phyloP scores from a whole-genome alignment of 495 filamentous ascomycete genomes.

The Penicillium coffeae region DNA sequence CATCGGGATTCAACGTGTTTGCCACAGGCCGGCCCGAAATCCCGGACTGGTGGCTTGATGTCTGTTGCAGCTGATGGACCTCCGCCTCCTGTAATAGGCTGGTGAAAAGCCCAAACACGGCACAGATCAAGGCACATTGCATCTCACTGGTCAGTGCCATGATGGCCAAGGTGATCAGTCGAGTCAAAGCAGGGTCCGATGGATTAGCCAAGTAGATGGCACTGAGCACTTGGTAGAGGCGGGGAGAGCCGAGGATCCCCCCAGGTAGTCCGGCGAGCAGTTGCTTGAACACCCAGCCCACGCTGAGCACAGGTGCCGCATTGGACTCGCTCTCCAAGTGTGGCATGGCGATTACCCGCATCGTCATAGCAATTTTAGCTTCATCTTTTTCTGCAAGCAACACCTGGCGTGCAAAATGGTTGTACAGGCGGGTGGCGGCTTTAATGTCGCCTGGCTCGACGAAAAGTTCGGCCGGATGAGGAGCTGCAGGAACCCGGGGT shows the following conservation, averaged over 20 bases:
- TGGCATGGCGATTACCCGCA: slow-evolving; percentile 25
- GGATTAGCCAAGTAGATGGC: slow-evolving; percentile 51
- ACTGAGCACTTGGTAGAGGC: slow-evolving; percentile 62
- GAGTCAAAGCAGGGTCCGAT: slow-evolving; percentile 15
- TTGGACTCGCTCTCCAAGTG: slow-evolving; percentile 8
- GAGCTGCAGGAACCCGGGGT: slow-evolving; percentile 17
- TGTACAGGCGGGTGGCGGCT: slow-evolving; percentile 30
- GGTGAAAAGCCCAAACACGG: slow-evolving; percentile 35
- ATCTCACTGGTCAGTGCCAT: slow-evolving; percentile 34
- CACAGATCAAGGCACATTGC: slow-evolving; percentile 41
- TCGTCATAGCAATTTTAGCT: slow-evolving; percentile 28
- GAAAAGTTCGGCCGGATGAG: slow-evolving; percentile 24
- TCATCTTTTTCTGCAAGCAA: slow-evolving; percentile 31
- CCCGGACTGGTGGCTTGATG: slow-evolving; percentile 8
- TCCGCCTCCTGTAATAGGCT: slow-evolving; percentile 25
- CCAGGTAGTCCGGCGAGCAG: slow-evolving; percentile 67
- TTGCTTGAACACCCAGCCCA: slow-evolving; percentile 69
- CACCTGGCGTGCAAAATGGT: slow-evolving; percentile 38
- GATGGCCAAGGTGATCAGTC: slow-evolving; percentile 37
- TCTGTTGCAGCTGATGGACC: slow-evolving; percentile 12
- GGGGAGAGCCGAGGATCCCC: slow-evolving; percentile 66
- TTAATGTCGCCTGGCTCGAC: slow-evolving; percentile 29
- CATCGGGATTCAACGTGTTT: slow-evolving; percentile 19
- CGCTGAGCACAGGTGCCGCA: slow-evolving; percentile 54
- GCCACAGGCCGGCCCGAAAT: slow-evolving; percentile 16